Evolutionary conservation across 768 basidiomycete species (phyloP).

Genomic region (Sarcodon aspratus): DNA sequence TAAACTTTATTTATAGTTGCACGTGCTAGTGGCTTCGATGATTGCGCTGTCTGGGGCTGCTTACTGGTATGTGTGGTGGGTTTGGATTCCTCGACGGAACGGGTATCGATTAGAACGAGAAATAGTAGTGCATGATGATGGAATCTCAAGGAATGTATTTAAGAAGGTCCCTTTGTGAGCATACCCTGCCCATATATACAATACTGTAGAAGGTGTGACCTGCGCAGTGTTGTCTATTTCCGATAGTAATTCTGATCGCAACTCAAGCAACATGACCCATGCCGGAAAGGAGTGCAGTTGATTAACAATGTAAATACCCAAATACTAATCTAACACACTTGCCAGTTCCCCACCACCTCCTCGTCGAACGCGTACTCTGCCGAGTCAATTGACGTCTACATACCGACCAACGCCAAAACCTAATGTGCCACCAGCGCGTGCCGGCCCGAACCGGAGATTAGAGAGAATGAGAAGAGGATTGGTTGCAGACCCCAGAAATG

Average conservation of each 20-base stretch:
- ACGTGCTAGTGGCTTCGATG: constrained; percentile 15
- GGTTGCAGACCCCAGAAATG: too few relatives aligned
- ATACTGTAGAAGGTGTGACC: not conserved
- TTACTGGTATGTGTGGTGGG: constrained; percentile 20
- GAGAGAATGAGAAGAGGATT: constrained; percentile 29
- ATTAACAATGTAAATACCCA: too few relatives aligned
- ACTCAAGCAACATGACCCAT: too few relatives aligned
- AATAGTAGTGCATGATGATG: constrained; percentile 27
- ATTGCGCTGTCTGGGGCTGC: constrained; percentile 15
- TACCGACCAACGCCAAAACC: not conserved
- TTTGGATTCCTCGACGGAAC: constrained; percentile 15
- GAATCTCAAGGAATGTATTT: constrained; percentile 44
- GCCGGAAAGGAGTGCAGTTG: too few relatives aligned
- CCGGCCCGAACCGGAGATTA: constrained; percentile 14
- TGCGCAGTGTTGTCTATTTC: too few relatives aligned
- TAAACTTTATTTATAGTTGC: constrained; percentile 10
- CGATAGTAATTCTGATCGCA: too few relatives aligned
- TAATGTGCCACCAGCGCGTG: not conserved
- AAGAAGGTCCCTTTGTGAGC: constrained; percentile 19
- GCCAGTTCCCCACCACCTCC: constrained; percentile 9
- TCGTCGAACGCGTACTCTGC: constrained; percentile 7
- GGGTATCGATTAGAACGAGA: constrained; percentile 17
- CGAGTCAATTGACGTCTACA: not conserved
- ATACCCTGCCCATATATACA: not conserved
- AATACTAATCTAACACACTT: too few relatives aligned